Evolutionary conservation across 306 rosid species (phyloP).

Genomic region (Sophora flavescens): DNA sequence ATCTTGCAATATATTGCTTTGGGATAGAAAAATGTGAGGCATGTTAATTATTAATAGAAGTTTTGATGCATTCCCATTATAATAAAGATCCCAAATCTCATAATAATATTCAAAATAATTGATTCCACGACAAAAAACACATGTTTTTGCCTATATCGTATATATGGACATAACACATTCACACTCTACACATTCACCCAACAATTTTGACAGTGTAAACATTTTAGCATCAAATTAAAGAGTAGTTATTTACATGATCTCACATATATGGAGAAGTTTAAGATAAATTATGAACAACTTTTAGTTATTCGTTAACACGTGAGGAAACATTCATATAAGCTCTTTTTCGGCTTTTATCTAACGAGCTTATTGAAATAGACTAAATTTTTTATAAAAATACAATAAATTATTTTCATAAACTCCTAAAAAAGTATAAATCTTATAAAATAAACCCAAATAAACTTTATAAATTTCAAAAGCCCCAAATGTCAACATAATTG

Average conservation of each 20-base stretch:
- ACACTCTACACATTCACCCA: conserved; percentile 6
- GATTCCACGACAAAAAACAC: conserved; percentile 8
- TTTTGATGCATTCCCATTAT: background rate
- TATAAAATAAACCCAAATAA: too few species aligned
- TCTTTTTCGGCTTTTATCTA: too few species aligned
- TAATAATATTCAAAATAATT: background rate
- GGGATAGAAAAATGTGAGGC: background rate
- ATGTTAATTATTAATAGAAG: background rate
- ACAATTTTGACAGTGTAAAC: conserved; percentile 1
- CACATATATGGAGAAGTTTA: background rate
- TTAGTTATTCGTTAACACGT: too few species aligned
- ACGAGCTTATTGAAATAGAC: too few species aligned
- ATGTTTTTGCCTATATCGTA: background rate
- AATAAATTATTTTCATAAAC: too few species aligned
- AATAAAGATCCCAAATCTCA: conserved; percentile 31
- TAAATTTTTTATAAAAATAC: too few species aligned
- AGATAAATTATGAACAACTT: too few species aligned
- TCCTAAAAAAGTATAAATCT: too few species aligned
- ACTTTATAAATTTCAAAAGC: too few species aligned
- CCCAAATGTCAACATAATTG: too few species aligned
- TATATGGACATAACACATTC: background rate
- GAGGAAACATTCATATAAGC: too few species aligned
- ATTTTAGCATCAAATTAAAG: background rate
- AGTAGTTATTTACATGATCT: background rate
- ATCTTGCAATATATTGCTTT: conserved; percentile 6